Percentiles rank a stretch among this genome's conserved stretches.
Evolutionary conservation across 768 basidiomycete genomes (phyloP).

Genomic region (Leccinellum rugosiceps): DNA sequence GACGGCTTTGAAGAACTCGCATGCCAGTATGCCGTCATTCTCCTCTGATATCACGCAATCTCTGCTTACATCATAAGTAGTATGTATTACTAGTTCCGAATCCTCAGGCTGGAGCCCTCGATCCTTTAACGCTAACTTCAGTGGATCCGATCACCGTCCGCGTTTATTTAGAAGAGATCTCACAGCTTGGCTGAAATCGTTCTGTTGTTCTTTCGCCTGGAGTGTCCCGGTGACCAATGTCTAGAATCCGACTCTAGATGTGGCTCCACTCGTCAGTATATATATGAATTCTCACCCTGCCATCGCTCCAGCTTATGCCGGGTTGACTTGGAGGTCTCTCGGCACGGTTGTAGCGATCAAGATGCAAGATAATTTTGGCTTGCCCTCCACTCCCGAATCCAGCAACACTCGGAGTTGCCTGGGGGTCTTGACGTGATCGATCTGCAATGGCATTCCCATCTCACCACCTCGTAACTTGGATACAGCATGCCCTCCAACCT

Average conservation of each 20-base stretch:
- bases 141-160: too few species aligned
- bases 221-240: neutral
- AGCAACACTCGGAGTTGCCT: neutral
- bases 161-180: too few species aligned
- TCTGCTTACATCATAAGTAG: too few species aligned
- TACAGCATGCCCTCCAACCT: neutral
- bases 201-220: too few species aligned
- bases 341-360: neutral
- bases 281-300: neutral
- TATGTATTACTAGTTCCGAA: too few species aligned
- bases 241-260: fast-evolving
- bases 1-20: too few species aligned
- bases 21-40: too few species aligned
- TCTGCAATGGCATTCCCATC: neutral
- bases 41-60: too few species aligned
- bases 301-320: neutral
- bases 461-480: neutral
- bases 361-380: neutral
- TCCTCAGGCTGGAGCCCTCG: too few species aligned
- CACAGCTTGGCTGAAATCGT: too few species aligned
- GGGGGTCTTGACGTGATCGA: neutral
- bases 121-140: too few species aligned
- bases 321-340: neutral
- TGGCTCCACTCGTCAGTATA: neutral
- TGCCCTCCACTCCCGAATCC: neutral